Base-by-base conservation (phyloP, 2,329 filamentous ascomycete genomes). In the Botryotinia calthae region DNA sequence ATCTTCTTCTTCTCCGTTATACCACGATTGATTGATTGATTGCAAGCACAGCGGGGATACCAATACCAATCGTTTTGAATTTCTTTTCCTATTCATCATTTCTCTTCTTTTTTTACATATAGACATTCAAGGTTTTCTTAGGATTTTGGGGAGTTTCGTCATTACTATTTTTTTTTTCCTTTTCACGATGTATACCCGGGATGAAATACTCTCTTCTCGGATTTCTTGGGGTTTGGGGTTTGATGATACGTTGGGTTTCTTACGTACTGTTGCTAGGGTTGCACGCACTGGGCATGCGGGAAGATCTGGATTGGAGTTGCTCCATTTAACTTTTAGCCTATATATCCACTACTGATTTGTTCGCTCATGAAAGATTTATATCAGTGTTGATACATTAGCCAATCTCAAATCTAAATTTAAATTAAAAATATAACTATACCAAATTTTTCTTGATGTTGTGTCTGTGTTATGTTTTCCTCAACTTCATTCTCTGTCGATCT, bases 1-100 rank as follows among this genome's bases (percentile, higher is more conserved):
- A 9, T 37, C 37, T 37, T 37, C 37, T 37, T n/a, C 16, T 46
- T 44, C 51, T 56, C 12, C 51, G n/a, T 44, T 58, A 69, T 58
- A 69, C 34, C 51, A 61, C 59, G 51, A 46, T 71, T 71, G 62
- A 64, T 71, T 71, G 62, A 64, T 64, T 62, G 59, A 66, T 54
- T 67, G 34, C 65, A 56, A 67, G 65, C 70, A 44, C 51, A 67
- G 70, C 59, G 63, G 59, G 34, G 70, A 72, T 72, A 68, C 65
- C 70, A 67, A 67, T 65, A 65, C 63, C 65, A 67, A 67, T 56
- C 65, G 34, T 54, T 67, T 56, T 56, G 63, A 67, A 25, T 67
- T 48, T 56, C 40, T 56, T 72, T 70, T 44, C 40, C 20, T 44
- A 12, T n/a, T 28, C 37, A 16, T 4, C 10, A 20, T n/a, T 40